Evolutionary conservation across 2,329 filamentous ascomycete species (phyloP).

Genomic region (Xylaria multiplex): DNA sequence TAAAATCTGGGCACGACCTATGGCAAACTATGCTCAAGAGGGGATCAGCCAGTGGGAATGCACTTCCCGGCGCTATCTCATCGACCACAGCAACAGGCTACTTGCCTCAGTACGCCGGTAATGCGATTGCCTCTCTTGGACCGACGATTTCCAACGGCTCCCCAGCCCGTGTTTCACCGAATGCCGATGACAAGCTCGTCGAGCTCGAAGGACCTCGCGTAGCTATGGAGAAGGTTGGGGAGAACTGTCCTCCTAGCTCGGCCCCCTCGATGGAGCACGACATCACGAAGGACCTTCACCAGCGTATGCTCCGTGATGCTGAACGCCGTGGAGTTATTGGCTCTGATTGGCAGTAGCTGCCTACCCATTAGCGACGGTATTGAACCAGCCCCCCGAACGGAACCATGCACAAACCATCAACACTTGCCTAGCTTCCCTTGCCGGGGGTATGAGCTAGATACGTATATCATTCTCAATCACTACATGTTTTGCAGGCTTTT

Average conservation of each 20-base stretch:
- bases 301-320: slow-evolving; percentile 48
- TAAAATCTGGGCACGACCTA: slow-evolving; percentile 56
- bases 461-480: slow-evolving; percentile 42
- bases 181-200: slow-evolving; percentile 41
- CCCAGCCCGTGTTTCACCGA: slow-evolving; percentile 45
- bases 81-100: slow-evolving; percentile 65
- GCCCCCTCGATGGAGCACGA: slow-evolving; percentile 48
- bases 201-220: slow-evolving; percentile 40
- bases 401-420: slow-evolving; percentile 2
- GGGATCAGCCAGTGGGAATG: slow-evolving; percentile 59
- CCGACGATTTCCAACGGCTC: slow-evolving; percentile 54
- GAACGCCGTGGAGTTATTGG: slow-evolving; percentile 48
- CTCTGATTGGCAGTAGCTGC: slow-evolving; percentile 45
- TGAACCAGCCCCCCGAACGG: slow-evolving; percentile 6
- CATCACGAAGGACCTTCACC: slow-evolving; percentile 45
- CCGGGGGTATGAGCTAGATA: slow-evolving; percentile 31
- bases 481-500: slow-evolving; percentile 47
- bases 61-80: slow-evolving; percentile 60
- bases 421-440: slow-evolving; percentile 24
- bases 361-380: background rate
- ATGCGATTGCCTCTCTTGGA: slow-evolving; percentile 62
- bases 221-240: slow-evolving; percentile 52
- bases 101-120: slow-evolving; percentile 62
- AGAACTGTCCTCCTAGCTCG: slow-evolving; percentile 57
- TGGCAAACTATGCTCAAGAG: slow-evolving; percentile 64